Evolutionary conservation across 2,329 filamentous ascomycete genomes (phyloP), one percentile per base, ranked within the genome.

Genomic region (Lecanoromycetidae sp.): DNA sequence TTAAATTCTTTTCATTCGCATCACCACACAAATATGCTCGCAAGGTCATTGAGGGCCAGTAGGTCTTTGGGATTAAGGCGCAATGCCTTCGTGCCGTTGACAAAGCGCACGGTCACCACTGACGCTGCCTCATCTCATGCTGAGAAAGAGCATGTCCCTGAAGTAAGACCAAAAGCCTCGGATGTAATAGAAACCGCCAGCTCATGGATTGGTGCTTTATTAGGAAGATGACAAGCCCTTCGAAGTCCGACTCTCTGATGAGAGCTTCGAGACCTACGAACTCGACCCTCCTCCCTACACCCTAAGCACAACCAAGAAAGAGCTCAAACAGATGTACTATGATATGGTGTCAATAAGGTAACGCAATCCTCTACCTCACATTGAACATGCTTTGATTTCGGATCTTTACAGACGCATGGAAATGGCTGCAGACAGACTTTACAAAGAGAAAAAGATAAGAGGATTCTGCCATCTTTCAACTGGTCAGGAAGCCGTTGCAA

Each of bases 371-470:
- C 4, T 20, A 27, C 6, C 13, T 7, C 4, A 10, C 7, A 25
- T 2, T 3, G 2, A 26, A 17, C n/a, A 12, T 4, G 3, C n/a
- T 9, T 27, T 46, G 19, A 46, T 8, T 4, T n/a, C 4, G 1
- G 1, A 1, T n/a, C 1, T 3, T n/a, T 7, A 23, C 26, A 94
- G 88, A 72, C 91, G 94, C 68, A 94, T 98, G 91, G 91, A 98
- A 72, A 94, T 98, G 90, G 88, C 90, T 57, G 87, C 91, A 72
- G 91, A 98, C 67, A 80, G 90, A 66, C 76, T 98, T 63, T 98
- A 98, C 85, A 98, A 98, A 77, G 91, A 96, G 76, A 98, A 98
- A 83, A 96, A 98, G 79, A 96, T 98, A 61, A 85, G 91, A 61
- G 91, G 91, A 72, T 98, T 98, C 84, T 98, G 91, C 74, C 91